A percentile compares a stretch with the other conserved stretches of the same genome.
Conservation (phyloP, 1,284 basidiomycete species). For the Rhodotorula sp. region DNA sequence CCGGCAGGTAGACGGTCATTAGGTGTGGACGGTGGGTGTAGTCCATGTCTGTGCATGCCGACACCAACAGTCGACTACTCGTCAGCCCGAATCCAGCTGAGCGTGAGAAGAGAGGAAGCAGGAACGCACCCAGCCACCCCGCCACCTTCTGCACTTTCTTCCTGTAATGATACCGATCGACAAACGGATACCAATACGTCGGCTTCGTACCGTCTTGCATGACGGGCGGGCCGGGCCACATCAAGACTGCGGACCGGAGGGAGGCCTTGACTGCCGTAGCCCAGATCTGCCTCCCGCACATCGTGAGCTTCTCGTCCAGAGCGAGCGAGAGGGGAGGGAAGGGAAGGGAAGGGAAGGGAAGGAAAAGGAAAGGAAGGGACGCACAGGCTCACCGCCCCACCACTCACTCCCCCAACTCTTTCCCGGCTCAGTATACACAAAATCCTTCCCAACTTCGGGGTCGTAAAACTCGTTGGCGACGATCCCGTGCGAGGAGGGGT, state of each 20-base stretch:
- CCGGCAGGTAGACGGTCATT: constrained; percentile 66
- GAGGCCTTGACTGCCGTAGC: constrained; percentile 73
- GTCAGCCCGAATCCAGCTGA: not conserved
- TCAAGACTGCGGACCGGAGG: constrained; percentile 75
- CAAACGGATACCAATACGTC: constrained; percentile 59
- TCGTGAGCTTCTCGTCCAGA: too few relatives aligned
- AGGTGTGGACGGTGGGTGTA: constrained; percentile 35
- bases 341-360: too few relatives aligned
- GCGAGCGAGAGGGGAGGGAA: not conserved
- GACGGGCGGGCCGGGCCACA: constrained; percentile 68
- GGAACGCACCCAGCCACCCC: constrained; percentile 32
- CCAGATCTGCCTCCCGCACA: constrained; percentile 69
- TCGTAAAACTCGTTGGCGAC: constrained; percentile 90
- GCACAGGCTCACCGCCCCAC: constrained; percentile 84
- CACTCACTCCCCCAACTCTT: constrained; percentile 66
- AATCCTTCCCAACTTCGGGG: constrained; percentile 60
- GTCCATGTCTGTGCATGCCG: constrained; percentile 21
- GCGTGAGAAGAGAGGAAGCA: constrained; percentile 47
- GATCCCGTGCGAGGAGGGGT: constrained; percentile 84
- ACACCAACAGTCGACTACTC: too few relatives aligned
- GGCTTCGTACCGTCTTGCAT: constrained; percentile 64
- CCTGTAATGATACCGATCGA: constrained; percentile 63
- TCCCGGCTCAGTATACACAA: constrained; percentile 65
- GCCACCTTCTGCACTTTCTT: constrained; percentile 72
- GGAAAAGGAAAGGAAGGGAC: too few relatives aligned